Conservation (phyloP, 345 rosid species). For the Arabidopsis thaliana region DNA sequence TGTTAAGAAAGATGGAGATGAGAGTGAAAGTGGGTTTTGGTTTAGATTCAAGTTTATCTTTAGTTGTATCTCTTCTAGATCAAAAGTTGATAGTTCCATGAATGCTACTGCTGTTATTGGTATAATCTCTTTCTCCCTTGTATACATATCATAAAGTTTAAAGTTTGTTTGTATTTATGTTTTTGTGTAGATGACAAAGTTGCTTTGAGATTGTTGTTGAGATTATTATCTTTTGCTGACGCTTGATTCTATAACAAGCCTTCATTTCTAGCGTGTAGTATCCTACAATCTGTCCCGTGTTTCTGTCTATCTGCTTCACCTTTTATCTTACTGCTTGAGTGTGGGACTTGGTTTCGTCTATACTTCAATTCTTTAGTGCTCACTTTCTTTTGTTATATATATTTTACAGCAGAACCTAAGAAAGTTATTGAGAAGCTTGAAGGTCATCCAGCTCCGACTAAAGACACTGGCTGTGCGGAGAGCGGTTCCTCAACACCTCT, state of each 20-base stretch:
- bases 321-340: not conserved
- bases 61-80: slow-evolving; percentile 75
- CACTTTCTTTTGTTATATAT: slow-evolving; percentile 20
- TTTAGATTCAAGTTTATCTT: slow-evolving; percentile 58
- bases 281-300: not conserved
- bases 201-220: slow-evolving; percentile 28
- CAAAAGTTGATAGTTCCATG: slow-evolving; percentile 79
- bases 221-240: not conserved
- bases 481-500: slow-evolving; percentile 64
- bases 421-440: slow-evolving; percentile 45
- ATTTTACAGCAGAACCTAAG: slow-evolving; percentile 52
- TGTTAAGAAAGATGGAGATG: slow-evolving; percentile 51
- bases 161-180: slow-evolving; percentile 12
- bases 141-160: slow-evolving; percentile 1
- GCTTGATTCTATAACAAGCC: not conserved
- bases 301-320: slow-evolving; percentile 4
- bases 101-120: slow-evolving; percentile 57
- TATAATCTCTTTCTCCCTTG: slow-evolving; percentile 16
- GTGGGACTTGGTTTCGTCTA: slow-evolving; percentile 2
- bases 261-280: not conserved
- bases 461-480: slow-evolving; percentile 55
- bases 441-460: slow-evolving; percentile 52
- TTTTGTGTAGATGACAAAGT: slow-evolving; percentile 17
- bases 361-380: slow-evolving; percentile 12
- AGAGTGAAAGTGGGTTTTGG: slow-evolving; percentile 69